phyloP scores from a whole-genome alignment of 345 rosid species.

The Lagerstroemia speciosa region DNA sequence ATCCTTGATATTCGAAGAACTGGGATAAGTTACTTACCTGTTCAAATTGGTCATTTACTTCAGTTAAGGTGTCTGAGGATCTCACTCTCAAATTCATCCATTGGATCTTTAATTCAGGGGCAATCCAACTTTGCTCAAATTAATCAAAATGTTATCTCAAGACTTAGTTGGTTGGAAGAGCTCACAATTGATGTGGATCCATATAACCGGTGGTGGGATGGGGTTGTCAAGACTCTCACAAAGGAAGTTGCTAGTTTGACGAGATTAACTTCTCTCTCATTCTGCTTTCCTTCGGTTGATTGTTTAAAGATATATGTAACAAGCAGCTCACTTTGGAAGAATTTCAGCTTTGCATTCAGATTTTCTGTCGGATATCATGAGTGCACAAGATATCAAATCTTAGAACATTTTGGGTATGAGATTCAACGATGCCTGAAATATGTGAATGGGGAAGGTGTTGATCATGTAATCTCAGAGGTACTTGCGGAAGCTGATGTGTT shows the following conservation, averaged over 20 bases:
- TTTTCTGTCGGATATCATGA: slow-evolving; percentile 18
- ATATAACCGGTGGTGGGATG: slow-evolving; percentile 13
- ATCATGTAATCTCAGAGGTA: slow-evolving; percentile 5
- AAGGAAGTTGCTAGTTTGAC: slow-evolving; percentile 16
- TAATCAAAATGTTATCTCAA: slow-evolving; percentile 15
- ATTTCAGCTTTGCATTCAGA: slow-evolving; percentile 10
- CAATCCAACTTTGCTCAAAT: neutral
- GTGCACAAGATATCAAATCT: slow-evolving; percentile 5
- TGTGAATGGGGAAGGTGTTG: slow-evolving; percentile 6
- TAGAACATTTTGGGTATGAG: slow-evolving; percentile 16
- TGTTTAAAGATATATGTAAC: slow-evolving; percentile 4
- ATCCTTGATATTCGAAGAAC: slow-evolving; percentile 25
- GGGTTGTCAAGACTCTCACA: slow-evolving; percentile 8
- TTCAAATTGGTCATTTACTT: slow-evolving; percentile 11
- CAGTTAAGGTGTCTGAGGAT: slow-evolving; percentile 16
- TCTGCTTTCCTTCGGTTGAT: slow-evolving; percentile 14
- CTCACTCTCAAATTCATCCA: slow-evolving; percentile 11
- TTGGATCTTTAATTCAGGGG: neutral
- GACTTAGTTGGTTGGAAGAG: slow-evolving; percentile 23
- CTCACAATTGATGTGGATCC: slow-evolving; percentile 18
- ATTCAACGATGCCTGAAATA: slow-evolving; percentile 19
- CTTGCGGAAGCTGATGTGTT: slow-evolving; percentile 24
- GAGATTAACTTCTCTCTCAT: slow-evolving; percentile 14
- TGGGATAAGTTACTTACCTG: slow-evolving; percentile 6
- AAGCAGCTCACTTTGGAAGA: slow-evolving; percentile 9